Percentiles rank a stretch among this genome's conserved stretches.
These are phyloP conservation scores for Syzygium aqueum DNA, from an alignment of 345 rosid species.

Conservation along the genomic window DNA sequence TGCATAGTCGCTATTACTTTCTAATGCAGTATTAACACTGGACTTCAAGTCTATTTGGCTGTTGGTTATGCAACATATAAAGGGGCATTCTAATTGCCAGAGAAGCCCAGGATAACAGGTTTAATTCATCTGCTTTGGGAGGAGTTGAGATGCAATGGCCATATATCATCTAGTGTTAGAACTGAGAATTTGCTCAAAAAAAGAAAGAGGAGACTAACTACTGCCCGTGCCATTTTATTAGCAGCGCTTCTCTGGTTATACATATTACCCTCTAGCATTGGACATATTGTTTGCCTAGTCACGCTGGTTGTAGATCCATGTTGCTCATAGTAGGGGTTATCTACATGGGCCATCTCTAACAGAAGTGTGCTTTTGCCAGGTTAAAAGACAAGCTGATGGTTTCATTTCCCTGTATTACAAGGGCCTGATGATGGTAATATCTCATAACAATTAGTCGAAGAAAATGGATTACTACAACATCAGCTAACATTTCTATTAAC, in stretches of 20 bases:
- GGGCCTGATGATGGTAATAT: slow-evolving; percentile 84
- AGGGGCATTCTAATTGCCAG: neutral
- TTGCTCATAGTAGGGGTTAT: neutral
- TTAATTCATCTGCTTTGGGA: neutral
- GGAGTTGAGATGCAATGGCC: neutral
- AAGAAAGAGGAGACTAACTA: neutral
- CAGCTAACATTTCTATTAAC: neutral
- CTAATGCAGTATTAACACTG: neutral
- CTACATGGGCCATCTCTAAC: neutral
- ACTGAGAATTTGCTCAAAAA: neutral
- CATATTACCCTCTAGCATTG: neutral
- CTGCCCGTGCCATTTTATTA: neutral
- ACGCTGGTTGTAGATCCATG: neutral
- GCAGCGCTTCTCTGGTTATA: neutral
- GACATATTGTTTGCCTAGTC: neutral
- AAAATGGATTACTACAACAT: neutral
- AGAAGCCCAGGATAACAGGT: neutral
- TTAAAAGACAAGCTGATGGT: slow-evolving; percentile 68
- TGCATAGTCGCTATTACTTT: neutral
- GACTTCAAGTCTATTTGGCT: neutral
- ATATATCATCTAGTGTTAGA: neutral
- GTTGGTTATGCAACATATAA: neutral
- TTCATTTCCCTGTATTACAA: slow-evolving; percentile 71
- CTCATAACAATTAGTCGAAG: neutral
- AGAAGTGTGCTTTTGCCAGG: slow-evolving; percentile 37